Base-by-base conservation (phyloP, 2,329 filamentous ascomycete genomes). In the Alternaria tenuissima region DNA sequence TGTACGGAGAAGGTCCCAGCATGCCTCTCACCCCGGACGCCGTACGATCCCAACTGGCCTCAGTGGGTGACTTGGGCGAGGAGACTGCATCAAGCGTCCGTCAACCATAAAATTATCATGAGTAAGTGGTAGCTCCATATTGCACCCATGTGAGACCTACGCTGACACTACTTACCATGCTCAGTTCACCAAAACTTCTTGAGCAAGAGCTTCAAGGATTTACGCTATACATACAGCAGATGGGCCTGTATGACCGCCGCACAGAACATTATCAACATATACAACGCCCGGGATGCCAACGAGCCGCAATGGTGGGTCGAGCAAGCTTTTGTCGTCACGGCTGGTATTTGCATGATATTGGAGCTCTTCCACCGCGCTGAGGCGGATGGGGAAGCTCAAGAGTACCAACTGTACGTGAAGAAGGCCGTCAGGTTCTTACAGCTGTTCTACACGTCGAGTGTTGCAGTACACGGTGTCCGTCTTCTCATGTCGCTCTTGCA, bases 21-120 rank as follows among this genome's bases (percentile, higher is more conserved):
- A 2, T 81, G 75, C 44, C 64, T 82, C 22, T 75, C 63, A 16
- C 57, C 71, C 48, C 72, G 72, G 18, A 71, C 65, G 9, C 76
- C 77, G 2, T 44, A 76, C 1, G 68, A 78, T 43, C 70, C 78
- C 7, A 59, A 68, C 4, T 82, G 81, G 80, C 81, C 80, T 8
- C 64, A 62, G 24, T 82, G 79, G 69, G 71, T 80, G 2, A 70
- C 65, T 2, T 82, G 80, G 80, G 79, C 79, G 2, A 72, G 78
- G 55, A 73, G 76, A 42, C 69, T 78, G 28, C 67, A 80, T 16
- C 75, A 78, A 8, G 77, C 80, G 16, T 80, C 78, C 28, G 69
- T 73, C 9, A 75, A 76, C 8, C 80, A 82, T 39, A 82, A 82
- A 57, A 76, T 81, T n/a, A 81, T 82, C 60, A 82, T 81, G 80